Evolutionary conservation across 1,284 basidiomycete species (phyloP).

Genomic region (Anthracocystis setariae): DNA sequence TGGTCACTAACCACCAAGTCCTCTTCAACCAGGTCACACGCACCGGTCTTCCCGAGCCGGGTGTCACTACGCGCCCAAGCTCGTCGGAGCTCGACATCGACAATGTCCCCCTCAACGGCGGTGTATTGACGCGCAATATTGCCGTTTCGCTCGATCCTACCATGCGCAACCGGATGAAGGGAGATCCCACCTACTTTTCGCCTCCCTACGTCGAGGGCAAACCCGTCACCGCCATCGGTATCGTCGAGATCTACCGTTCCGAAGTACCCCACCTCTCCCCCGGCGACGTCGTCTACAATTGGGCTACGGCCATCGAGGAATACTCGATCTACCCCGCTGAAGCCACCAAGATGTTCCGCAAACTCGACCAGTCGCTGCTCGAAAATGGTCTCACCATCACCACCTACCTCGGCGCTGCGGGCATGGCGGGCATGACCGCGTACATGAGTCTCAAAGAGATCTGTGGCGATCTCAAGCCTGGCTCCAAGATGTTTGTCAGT

Average conservation of each 20-base stretch:
- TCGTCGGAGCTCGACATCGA: constrained; percentile 32
- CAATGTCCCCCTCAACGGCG: constrained; percentile 43
- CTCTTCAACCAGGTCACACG: constrained; percentile 46
- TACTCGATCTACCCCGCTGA: constrained; percentile 27
- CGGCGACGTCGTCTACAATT: constrained; percentile 36
- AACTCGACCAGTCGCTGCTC: constrained; percentile 26
- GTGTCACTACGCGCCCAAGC: constrained; percentile 31
- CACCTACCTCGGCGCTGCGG: constrained; percentile 66
- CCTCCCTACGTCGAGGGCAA: constrained; percentile 32
- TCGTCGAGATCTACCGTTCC: constrained; percentile 35
- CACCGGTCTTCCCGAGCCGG: constrained; percentile 43
- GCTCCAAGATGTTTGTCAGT: constrained; percentile 58
- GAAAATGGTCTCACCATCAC: constrained; percentile 39
- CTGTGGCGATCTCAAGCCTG: constrained; percentile 50
- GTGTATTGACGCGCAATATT: constrained; percentile 42
- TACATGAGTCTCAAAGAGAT: constrained; percentile 59
- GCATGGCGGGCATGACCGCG: constrained; percentile 68
- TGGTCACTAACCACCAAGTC: constrained; percentile 51
- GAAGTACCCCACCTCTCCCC: constrained; percentile 20
- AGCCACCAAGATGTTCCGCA: constrained; percentile 19
- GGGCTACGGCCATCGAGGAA: constrained; percentile 40
- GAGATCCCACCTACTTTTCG: constrained; percentile 35
- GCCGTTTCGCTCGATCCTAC: constrained; percentile 50
- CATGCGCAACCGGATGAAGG: constrained; percentile 55
- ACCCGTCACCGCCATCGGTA: constrained; percentile 41